Evolutionary conservation across 2,329 filamentous ascomycete genomes (phyloP).

Genomic region (Talaromyces sp.): DNA sequence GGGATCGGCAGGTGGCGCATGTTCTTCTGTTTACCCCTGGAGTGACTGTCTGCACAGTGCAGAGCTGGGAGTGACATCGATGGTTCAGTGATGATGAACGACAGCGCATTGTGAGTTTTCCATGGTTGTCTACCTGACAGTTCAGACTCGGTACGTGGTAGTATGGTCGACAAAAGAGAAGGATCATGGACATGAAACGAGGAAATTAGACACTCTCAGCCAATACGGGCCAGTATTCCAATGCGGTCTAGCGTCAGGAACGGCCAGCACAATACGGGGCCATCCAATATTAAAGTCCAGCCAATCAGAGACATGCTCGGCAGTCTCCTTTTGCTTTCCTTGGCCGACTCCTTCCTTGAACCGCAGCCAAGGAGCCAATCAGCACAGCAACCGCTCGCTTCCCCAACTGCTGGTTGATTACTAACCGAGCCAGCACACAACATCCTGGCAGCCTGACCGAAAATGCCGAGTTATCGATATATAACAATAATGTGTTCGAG

Average conservation of each 20-base stretch:
- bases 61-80: background rate
- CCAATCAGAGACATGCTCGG: background rate
- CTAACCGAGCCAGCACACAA: background rate
- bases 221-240: background rate
- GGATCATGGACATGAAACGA: conserved; percentile 8
- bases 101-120: background rate
- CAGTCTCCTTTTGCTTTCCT: background rate
- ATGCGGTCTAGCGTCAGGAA: conserved; percentile 9
- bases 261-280: too few relatives aligned
- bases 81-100: background rate
- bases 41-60: background rate
- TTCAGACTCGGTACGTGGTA: background rate
- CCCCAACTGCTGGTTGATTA: background rate
- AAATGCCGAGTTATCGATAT: background rate
- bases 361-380: background rate
- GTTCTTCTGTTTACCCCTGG: background rate
- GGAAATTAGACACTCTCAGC: background rate
- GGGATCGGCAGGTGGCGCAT: conserved; percentile 13
- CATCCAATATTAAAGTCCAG: too few relatives aligned
- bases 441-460: background rate
- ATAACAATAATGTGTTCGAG: too few relatives aligned
- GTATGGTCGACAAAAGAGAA: background rate
- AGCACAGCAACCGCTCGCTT: background rate
- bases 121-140: background rate
- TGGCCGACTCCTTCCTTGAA: background rate